Evolutionary conservation across 805 yeast genomes (phyloP), one percentile per base, ranked within the genome.

Genomic region (Kuraishia molischiana): DNA sequence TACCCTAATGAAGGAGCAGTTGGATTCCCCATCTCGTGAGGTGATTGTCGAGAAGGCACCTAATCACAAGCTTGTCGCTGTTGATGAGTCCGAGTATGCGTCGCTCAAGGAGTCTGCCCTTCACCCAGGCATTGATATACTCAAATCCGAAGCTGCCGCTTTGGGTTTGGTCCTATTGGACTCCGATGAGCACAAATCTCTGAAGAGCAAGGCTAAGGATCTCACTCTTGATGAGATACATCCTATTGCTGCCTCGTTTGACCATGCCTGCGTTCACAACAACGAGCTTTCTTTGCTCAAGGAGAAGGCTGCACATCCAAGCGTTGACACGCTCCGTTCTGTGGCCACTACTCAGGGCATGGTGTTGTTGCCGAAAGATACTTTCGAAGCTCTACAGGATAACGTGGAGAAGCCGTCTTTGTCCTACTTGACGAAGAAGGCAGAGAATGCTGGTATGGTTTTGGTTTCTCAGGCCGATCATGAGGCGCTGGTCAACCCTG

Each of bases 371-470:
- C 32, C 39, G 3, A 26, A 34, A 10, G 18, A 15, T n/a, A 37
- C 29, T 6, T 41, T 35, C 14, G 37, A 36, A 19, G 14, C 32
- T 10, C 29, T 42, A 11, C 20, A 14, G 5, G 29, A n/a, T 33
- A 22, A 29, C 11, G 21, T 43, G 9, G 24, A 24, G 4, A 30
- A 39, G 6, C 69, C 71, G 5, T 31, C 58, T 15, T 13, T 53
- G 5, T 63, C 58, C 0, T 49, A 53, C 32, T 29, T 70, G 24
- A 48, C 40, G 26, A 41, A 38, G 4, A 52, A 55, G 24, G 59
- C 66, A 0, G 30, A 24, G 3, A 38, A 43, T 6, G 38, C 32
- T 6, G 45, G 44, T 19, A 20, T 41, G 37, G 37, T 35, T 32
- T 40, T 30, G 10, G 9, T 46, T 9, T 6, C 6, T 6, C 6